Evolutionary conservation across 257 asterid genomes (phyloP).

Genomic region (Linaria vulgaris): DNA sequence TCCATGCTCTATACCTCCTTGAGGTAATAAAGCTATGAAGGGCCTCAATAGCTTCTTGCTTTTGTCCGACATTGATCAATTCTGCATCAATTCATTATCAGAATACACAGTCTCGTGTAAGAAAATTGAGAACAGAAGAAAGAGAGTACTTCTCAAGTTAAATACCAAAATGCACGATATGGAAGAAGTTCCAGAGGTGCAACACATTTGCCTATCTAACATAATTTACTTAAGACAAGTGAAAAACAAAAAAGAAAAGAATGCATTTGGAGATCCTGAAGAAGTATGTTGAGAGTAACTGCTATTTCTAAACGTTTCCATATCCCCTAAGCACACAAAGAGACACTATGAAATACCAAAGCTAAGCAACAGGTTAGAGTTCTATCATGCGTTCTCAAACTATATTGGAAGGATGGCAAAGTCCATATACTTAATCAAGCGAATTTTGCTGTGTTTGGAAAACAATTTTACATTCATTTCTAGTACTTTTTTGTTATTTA

Average conservation of each 20-base stretch:
- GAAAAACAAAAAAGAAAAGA: not conserved
- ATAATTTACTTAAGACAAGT: too few species aligned
- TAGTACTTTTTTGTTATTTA: too few species aligned
- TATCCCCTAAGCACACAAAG: too few species aligned
- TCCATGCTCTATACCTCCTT: conserved; percentile 94
- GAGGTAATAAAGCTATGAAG: conserved; percentile 85
- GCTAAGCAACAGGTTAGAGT: not conserved
- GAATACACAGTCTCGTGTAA: not conserved
- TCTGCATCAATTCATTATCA: conserved; percentile 50
- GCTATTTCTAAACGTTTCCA: too few species aligned
- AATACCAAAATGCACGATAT: not conserved
- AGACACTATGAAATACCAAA: too few species aligned
- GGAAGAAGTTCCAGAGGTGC: not conserved
- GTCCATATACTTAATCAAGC: too few species aligned
- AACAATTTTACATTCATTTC: too few species aligned
- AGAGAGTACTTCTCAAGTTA: not conserved
- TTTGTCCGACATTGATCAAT: conserved; percentile 84
- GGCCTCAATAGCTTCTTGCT: conserved; percentile 90
- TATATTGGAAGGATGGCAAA: not conserved
- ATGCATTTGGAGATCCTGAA: not conserved
- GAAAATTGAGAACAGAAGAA: conserved; percentile 3
- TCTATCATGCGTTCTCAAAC: not conserved
- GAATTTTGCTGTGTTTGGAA: too few species aligned
- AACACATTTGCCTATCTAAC: too few species aligned
- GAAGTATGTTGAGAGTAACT: too few species aligned